Conservation (phyloP, 805 yeast species). For the Priceomyces carsonii region DNA sequence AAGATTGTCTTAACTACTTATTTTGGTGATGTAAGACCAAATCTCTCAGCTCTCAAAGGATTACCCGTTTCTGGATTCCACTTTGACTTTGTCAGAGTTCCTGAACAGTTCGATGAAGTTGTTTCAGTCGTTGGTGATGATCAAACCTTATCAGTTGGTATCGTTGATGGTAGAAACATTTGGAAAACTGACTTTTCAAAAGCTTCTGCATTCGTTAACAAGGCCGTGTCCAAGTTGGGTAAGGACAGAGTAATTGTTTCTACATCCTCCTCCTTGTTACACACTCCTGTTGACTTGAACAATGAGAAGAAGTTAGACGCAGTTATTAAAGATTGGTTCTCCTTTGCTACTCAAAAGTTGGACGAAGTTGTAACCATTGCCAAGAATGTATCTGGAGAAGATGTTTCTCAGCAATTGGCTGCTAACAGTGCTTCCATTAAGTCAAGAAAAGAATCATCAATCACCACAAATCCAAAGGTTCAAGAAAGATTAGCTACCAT, state of each 20-base stretch:
- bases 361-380: conserved; percentile 88
- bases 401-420: conserved; percentile 72
- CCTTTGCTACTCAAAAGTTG: conserved; percentile 97
- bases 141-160: conserved; percentile 92
- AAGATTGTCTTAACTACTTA: conserved; percentile 84
- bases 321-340: conserved; percentile 95
- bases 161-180: conserved; percentile 98
- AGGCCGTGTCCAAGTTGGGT: conserved; percentile 85
- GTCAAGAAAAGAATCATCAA: conserved; percentile 81
- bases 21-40: conserved; percentile 98
- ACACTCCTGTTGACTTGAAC: conserved; percentile 96
- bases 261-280: conserved; percentile 94
- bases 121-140: conserved; percentile 60
- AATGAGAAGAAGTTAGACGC: conserved; percentile 90
- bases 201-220: conserved; percentile 78
- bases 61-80: conserved; percentile 95
- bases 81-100: conserved; percentile 93
- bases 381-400: conserved; percentile 80
- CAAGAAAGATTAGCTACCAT: conserved; percentile 81
- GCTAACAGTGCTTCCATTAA: conserved; percentile 86
- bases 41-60: conserved; percentile 82
- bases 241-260: conserved; percentile 84
- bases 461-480: conserved; percentile 91
- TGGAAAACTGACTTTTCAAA: conserved; percentile 96
- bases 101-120: conserved; percentile 92